Percentiles rank a stretch among this genome's conserved stretches.
These are phyloP conservation scores for Cladophialophora carrionii DNA, from an alignment of 2,329 filamentous ascomycete species.

Conservation along the genomic window DNA sequence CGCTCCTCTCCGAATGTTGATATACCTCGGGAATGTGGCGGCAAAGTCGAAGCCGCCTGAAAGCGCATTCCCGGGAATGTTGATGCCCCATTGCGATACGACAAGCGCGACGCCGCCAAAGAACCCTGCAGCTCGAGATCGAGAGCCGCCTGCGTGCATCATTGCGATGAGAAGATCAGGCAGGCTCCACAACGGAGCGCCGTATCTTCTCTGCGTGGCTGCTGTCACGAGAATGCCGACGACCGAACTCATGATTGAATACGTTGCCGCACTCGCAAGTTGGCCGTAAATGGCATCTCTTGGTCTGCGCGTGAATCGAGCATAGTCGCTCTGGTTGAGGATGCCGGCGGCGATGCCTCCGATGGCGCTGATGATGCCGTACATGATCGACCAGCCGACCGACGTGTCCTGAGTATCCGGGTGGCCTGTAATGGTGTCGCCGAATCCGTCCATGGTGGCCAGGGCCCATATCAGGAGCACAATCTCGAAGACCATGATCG, in stretches of 20 bases:
- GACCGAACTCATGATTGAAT: conserved; percentile 47
- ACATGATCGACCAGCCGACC: conserved; percentile 31
- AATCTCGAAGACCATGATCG: conserved; percentile 49
- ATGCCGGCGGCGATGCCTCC: conserved; percentile 52
- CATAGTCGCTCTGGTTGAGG: conserved; percentile 53
- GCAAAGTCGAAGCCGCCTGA: conserved; percentile 60
- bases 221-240: conserved; percentile 47
- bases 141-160: conserved; percentile 42
- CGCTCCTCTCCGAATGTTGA: conserved; percentile 61
- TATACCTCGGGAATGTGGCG: conserved; percentile 56
- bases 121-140: conserved; percentile 51
- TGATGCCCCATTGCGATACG: conserved; percentile 52
- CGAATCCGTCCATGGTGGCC: conserved; percentile 43
- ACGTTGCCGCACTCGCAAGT: conserved; percentile 44
- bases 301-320: conserved; percentile 49
- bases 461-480: conserved; percentile 45
- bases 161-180: conserved; percentile 45
- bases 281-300: conserved; percentile 51
- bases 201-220: conserved; percentile 44
- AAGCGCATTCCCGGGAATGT: conserved; percentile 54
- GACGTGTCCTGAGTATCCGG: conserved; percentile 26
- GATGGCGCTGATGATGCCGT: conserved; percentile 49
- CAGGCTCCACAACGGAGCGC: conserved; percentile 49
- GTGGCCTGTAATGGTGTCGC: conserved; percentile 34
- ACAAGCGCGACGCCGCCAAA: conserved; percentile 54